A percentile compares a stretch with the other conserved stretches of the same genome.
Evolutionary conservation across 1,284 basidiomycete genomes (phyloP).

Genomic region (Sanghuangporus baumii): DNA sequence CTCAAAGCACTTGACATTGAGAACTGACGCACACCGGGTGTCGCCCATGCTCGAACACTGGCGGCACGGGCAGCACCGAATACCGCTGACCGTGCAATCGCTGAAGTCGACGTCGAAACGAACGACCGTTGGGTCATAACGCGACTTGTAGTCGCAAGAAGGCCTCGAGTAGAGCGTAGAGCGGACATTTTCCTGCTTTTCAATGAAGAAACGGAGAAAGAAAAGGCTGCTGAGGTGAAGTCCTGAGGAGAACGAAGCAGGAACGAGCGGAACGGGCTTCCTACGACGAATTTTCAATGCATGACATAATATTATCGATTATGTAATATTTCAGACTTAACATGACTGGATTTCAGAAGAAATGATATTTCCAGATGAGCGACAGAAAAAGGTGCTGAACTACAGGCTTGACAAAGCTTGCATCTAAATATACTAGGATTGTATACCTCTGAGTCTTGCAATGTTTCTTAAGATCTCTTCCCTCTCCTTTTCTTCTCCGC

Average conservation of each 20-base stretch:
- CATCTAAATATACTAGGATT: not conserved
- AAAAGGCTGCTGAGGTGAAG: not conserved
- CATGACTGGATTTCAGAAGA: no score
- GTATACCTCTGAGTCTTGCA: not conserved
- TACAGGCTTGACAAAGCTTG: not conserved
- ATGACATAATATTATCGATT: no score
- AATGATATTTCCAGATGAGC: no score
- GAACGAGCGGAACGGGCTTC: no score
- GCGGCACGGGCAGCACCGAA: slow-evolving; percentile 24
- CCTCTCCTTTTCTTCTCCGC: slow-evolving; percentile 13
- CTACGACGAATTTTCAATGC: no score
- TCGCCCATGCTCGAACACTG: slow-evolving; percentile 3
- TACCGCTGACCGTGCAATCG: slow-evolving; percentile 8
- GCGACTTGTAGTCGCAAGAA: slow-evolving; percentile 10
- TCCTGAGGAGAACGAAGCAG: no score
- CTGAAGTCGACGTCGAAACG: not conserved
- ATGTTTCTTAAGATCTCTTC: slow-evolving; percentile 4
- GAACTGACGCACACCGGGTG: slow-evolving; percentile 42
- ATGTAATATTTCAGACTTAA: no score
- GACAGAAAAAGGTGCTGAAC: no score
- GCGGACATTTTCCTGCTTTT: slow-evolving; percentile 11
- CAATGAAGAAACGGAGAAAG: not conserved
- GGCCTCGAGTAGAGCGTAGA: slow-evolving; percentile 7
- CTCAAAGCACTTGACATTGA: slow-evolving; percentile 47
- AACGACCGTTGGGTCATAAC: slow-evolving; percentile 2